Evolutionary conservation across 148 eudicot genomes (phyloP), one percentile per base, ranked within the genome.

Genomic region (Simmondsia chinensis): DNA sequence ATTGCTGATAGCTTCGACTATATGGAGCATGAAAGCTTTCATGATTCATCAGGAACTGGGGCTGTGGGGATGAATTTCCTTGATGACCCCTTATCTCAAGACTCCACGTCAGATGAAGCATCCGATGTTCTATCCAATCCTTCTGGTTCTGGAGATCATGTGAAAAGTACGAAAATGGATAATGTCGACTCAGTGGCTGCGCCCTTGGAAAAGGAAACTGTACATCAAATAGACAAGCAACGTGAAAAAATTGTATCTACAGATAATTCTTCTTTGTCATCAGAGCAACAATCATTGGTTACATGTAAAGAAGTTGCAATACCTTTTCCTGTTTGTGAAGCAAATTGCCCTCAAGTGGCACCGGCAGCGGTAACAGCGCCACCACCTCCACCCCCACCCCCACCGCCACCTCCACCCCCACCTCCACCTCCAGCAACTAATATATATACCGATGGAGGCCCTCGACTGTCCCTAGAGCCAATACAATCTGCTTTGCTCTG

Each of bases 1-100:
- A 53, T 64, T 68, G 87, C 96, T 57, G 99, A 93, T 42, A 87
- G 94, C 70, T 69, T 68, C 45, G 99, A 93, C 54, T 76, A 75
- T 66, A 61, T 77, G 70, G 99, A 82, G 38, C 69, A 83, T 46
- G 99, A 79, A 52, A 93, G 74, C 59, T 69, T 55, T 42, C 62
- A 57, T 54, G 69, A 71, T 23, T 50, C 62, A 16, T 58, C 66
- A 37, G 44, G 48, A 31, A 30, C 59, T 33, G 53, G 52, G 59
- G 53, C 66, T n/a, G 45, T 54, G 5, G 80, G 70, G 32, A 28
- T 54, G 33, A 63, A 59, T 65, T 76, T 63, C 65, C 59, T 59
- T 35, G 94, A 91, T 51, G 99, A 91, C 40, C 82, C 77, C 48
- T 71, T 66, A 16, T 78, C 87, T 41, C 79, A 66, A 33, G 88